A percentile compares a stretch with the other conserved stretches of the same genome.
Conservation (phyloP, 2,329 filamentous ascomycete species). For the Colletotrichum euphorbiae region DNA sequence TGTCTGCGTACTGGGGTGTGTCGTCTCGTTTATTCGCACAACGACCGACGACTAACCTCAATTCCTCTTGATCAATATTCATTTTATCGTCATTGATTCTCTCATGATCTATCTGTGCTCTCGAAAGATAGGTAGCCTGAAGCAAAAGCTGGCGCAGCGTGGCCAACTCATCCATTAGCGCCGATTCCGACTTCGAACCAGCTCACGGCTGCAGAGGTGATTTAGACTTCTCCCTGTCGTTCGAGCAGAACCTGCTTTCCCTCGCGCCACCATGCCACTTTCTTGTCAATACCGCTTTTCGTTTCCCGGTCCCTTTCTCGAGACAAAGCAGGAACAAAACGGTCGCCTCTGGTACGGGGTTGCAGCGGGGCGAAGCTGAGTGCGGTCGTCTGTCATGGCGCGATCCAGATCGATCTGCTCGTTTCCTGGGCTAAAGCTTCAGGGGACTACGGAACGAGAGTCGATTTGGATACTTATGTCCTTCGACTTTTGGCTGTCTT, state of each 20-base stretch:
- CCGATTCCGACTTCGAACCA: not conserved
- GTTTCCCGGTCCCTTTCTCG: not conserved
- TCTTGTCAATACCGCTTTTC: not conserved
- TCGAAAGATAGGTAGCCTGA: too few relatives aligned
- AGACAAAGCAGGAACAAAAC: not conserved
- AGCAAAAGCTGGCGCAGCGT: not conserved
- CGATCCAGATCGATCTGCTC: not conserved
- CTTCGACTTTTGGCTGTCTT: slow-evolving; percentile 47
- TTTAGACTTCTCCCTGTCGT: slow-evolving; percentile 63
- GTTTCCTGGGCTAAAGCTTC: not conserved
- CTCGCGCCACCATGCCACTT: slow-evolving; percentile 41
- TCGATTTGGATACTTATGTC: not conserved
- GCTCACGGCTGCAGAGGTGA: slow-evolving; percentile 58
- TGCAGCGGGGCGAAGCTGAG: not conserved
- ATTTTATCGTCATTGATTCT: too few relatives aligned
- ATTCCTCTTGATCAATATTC: too few relatives aligned
- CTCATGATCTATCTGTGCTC: too few relatives aligned
- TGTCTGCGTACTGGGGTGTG: too few relatives aligned
- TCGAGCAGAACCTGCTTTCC: slow-evolving; percentile 59
- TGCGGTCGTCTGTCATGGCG: slow-evolving; percentile 1
- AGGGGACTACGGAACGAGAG: not conserved
- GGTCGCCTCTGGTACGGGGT: not conserved
- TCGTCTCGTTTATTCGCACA: too few relatives aligned
- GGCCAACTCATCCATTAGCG: not conserved
- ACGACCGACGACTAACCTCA: too few relatives aligned